Base-by-base conservation (phyloP, 2,329 filamentous ascomycete genomes). In the Fusarium coicis region DNA sequence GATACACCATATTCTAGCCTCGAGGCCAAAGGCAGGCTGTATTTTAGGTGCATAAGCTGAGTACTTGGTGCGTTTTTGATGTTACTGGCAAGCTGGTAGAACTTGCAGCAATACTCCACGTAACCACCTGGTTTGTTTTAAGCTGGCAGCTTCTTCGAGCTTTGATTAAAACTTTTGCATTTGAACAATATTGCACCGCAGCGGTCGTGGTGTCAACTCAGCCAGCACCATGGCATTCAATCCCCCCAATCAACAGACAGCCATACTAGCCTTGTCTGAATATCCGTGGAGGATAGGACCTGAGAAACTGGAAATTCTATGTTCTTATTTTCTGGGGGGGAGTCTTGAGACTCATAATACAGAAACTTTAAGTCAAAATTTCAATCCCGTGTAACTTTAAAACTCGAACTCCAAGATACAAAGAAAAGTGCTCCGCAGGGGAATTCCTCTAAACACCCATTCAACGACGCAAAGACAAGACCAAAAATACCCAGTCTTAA, bases 361-460 rank as follows among this genome's bases (percentile, higher is more conserved):
- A 23, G 26, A 44, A 49, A 30, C 21, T 18, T 10, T 1, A 26
- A n/a, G 19, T 37, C 4, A 21, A 32, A 11, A 10, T 7, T 10
- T 19, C 5, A n/a, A 40, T 50, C 39, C 32, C 16, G 10, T n/a
- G 21, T n/a, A 14, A 49, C 52, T 59, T 53, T 53, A 16, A 19
- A 46, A 54, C 53, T 60, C 50, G 40, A 28, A 57, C 37, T 59
- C 56, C 62, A 50, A 56, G 47, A 68, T 50, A 64, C 44, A 73
- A 63, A 68, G 44, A 50, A 71, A 64, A 72, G 19, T 42, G 53
- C 37, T 70, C 67, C 37, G 66, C 23, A 34, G 47, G 42, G 56
- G 44, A 68, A 55, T 42, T 37, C 34, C 30, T 74, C 40, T 67
- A 56, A 36, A 46, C 15, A 28, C 28, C 30, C 40, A 47, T 53